Evolutionary conservation across 2,329 filamentous ascomycete genomes (phyloP).

Genomic region (Venturia nashicola): DNA sequence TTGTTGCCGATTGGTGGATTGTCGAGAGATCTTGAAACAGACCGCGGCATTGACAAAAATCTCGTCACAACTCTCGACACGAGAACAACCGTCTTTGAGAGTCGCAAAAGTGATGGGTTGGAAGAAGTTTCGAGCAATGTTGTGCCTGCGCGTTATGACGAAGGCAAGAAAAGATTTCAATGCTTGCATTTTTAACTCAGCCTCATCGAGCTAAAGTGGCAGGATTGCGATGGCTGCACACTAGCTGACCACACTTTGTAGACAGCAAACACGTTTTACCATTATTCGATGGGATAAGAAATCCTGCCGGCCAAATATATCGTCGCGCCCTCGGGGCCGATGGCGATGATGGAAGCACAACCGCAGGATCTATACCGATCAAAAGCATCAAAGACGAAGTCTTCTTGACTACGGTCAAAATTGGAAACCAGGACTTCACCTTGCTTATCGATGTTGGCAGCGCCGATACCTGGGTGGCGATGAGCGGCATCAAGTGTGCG

Average conservation of each 20-base stretch:
- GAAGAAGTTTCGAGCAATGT: not conserved
- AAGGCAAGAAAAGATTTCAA: not conserved
- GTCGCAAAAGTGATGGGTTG: not conserved
- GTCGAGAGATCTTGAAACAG: not conserved
- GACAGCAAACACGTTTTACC: not conserved
- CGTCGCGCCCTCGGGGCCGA: not conserved
- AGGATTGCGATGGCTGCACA: not conserved
- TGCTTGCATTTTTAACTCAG: too few species aligned
- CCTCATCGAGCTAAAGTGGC: too few species aligned
- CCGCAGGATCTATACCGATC: not conserved
- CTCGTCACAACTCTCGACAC: not conserved
- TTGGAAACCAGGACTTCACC: not conserved
- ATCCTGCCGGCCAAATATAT: not conserved
- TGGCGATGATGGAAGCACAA: not conserved
- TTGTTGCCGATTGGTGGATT: not conserved
- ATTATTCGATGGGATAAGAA: not conserved
- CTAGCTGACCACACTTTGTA: not conserved
- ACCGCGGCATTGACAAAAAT: not conserved
- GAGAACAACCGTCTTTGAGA: not conserved
- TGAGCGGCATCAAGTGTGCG: constrained; percentile 8
- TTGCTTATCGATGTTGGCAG: constrained; percentile 7
- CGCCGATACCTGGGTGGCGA: constrained; percentile 9
- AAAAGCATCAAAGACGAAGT: not conserved
- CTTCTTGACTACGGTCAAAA: not conserved
- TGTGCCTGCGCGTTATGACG: not conserved